Conservation (phyloP, 805 yeast species). For the Wickerhamiella alocasiicola region DNA sequence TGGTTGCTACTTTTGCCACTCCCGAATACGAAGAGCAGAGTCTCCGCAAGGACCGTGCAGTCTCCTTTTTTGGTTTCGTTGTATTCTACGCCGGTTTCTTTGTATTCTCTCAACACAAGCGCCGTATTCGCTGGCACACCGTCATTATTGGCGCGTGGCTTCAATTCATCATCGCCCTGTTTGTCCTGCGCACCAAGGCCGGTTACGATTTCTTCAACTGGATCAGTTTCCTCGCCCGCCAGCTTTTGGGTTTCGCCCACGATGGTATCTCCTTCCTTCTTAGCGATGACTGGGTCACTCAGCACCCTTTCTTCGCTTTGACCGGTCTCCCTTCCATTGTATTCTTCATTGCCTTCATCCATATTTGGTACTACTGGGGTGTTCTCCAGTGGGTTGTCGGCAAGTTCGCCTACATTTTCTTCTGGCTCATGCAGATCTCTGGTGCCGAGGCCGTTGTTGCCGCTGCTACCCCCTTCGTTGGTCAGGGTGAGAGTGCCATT, state of each 20-base stretch:
- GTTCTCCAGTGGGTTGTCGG: slow-evolving; percentile 47
- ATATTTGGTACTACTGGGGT: slow-evolving; percentile 48
- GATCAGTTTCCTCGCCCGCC: slow-evolving; percentile 44
- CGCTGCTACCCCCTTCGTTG: slow-evolving; percentile 55
- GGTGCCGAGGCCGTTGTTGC: slow-evolving; percentile 58
- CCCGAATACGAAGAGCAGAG: slow-evolving; percentile 38
- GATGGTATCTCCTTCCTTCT: slow-evolving; percentile 52
- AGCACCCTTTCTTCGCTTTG: slow-evolving; percentile 39
- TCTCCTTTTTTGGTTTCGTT: slow-evolving; percentile 44
- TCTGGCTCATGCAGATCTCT: slow-evolving; percentile 45
- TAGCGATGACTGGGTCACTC: slow-evolving; percentile 28
- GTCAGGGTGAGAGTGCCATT: slow-evolving; percentile 54
- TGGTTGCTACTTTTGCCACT: slow-evolving; percentile 42
- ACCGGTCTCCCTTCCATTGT: slow-evolving; percentile 50
- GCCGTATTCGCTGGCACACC: slow-evolving; percentile 42
- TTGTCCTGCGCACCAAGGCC: slow-evolving; percentile 45
- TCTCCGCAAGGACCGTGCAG: slow-evolving; percentile 39
- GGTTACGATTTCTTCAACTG: slow-evolving; percentile 54
- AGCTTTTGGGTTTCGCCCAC: slow-evolving; percentile 44
- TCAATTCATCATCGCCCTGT: slow-evolving; percentile 47
- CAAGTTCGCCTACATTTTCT: slow-evolving; percentile 45
- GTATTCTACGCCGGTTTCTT: slow-evolving; percentile 37
- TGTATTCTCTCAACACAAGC: slow-evolving; percentile 35
- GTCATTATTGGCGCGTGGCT: slow-evolving; percentile 48
- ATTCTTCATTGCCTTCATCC: slow-evolving; percentile 52